phyloP scores from a whole-genome alignment of 202 grass and related monocot species.

The Carex arenaria region DNA sequence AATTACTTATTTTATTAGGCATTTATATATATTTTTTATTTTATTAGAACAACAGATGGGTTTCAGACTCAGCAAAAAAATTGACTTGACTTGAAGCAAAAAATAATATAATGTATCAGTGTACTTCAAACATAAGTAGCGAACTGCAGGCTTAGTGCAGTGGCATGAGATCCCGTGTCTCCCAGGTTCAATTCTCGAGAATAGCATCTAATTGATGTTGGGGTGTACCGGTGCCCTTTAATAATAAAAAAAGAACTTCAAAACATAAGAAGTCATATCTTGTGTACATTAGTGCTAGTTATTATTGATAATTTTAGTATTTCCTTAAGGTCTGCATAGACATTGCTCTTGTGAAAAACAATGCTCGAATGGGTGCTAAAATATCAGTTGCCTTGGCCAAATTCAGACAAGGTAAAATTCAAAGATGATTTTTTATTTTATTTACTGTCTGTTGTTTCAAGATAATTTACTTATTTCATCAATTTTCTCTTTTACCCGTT shows the following conservation, averaged over 20 bases:
- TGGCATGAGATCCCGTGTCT: too few species aligned
- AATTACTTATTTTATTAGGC: slow-evolving; percentile 18
- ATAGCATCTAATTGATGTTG: too few species aligned
- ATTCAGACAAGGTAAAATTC: slow-evolving; percentile 28
- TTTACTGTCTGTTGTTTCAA: neutral
- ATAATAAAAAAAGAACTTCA: too few species aligned
- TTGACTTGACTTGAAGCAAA: neutral
- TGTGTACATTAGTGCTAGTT: neutral
- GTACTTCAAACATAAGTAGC: neutral
- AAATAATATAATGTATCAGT: neutral
- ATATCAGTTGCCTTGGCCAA: slow-evolving; percentile 68
- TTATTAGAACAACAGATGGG: neutral
- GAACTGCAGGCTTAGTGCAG: too few species aligned
- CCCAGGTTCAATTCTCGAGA: too few species aligned
- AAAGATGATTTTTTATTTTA: neutral
- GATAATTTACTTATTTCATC: neutral
- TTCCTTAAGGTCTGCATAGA: slow-evolving; percentile 54
- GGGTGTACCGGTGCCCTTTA: too few species aligned
- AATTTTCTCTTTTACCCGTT: neutral
- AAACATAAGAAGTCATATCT: neutral
- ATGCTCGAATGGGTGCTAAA: slow-evolving; percentile 72
- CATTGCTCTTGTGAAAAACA: slow-evolving; percentile 95
- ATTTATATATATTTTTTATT: neutral
- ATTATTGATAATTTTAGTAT: neutral
- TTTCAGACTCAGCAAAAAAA: neutral